Base-by-base conservation (phyloP, 1,284 basidiomycete species). In the Rhodotorula sp. region DNA sequence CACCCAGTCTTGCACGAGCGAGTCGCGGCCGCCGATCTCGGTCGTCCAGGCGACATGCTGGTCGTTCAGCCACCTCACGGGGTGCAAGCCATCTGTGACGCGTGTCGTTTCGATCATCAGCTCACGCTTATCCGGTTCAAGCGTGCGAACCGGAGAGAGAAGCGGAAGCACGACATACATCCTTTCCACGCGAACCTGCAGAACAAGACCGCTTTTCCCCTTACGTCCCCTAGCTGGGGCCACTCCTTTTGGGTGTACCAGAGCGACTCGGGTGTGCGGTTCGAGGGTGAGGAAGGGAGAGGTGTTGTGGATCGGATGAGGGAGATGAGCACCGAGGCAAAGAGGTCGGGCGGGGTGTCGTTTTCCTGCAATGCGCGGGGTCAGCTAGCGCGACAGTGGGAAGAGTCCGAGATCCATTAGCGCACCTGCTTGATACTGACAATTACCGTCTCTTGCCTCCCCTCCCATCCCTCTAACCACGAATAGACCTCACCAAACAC, bases 1-100 rank as follows among this genome's bases (percentile, higher is more conserved):
- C 51, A 69, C 64, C 70, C 70, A 71, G 48, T 71, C 70, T 49
- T 71, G 70, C 27, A 71, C 63, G 46, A 71, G 13, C 17, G 48
- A 55, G 1, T 53, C 59, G 15, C 52, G 48, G 2, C 58, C 59
- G n/a, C 67, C 67, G 29, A 68, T 71, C 13, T 58, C 24, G 19
- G 66, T 65, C 49, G 34, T 20, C 52, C 61, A 71, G 0, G 59
- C n/a, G 3, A 47, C 47, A 4, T 30, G 36, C 22, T 20, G 7
- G 44, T 71, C 68, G 54, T 71, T 60, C 15, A 63, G 70, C 70
- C 70, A 71, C 4, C 24, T 32, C 0, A 53, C 58, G 2, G 70
- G 67, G 27, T 71, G 70, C 8, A 71, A 39, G 1, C 70, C 70
- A 2, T 59, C 67, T 69, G 49, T 6, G 5, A 7, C 19, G 29